These are phyloP conservation scores for Debaryomyces maramus DNA, from an alignment of 805 yeast genomes.

Conservation along the genomic window DNA sequence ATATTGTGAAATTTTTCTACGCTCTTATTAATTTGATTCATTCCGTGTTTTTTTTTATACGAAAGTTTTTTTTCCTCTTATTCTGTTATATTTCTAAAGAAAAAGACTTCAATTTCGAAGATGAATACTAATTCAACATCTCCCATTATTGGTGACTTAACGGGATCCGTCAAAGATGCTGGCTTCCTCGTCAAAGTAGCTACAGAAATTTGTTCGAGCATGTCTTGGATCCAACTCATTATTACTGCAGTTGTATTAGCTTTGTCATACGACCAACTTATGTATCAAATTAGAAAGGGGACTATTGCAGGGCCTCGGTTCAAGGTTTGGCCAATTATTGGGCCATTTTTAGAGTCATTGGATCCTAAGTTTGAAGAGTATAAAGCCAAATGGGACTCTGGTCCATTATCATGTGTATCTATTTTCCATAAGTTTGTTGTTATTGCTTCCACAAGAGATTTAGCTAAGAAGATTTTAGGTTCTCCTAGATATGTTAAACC, in stretches of 20 bases:
- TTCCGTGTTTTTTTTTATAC: not conserved
- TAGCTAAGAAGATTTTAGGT: constrained; percentile 82
- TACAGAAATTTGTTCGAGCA: constrained; percentile 13
- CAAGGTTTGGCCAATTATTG: constrained; percentile 93
- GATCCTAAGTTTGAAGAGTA: constrained; percentile 96
- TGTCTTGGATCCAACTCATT: constrained; percentile 57
- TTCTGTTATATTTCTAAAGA: too few relatives aligned
- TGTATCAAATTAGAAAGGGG: constrained; percentile 80
- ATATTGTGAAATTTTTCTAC: constrained; percentile 1
- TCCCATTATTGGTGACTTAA: constrained; percentile 3
- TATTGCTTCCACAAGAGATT: constrained; percentile 83
- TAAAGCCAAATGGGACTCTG: constrained; percentile 89
- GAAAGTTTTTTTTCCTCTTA: not conserved
- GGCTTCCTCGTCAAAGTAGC: constrained; percentile 12
- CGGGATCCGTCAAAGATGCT: constrained; percentile 6
- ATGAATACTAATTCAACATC: constrained; percentile 6
- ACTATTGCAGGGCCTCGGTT: constrained; percentile 84
- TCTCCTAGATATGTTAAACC: constrained; percentile 91
- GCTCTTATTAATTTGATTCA: not conserved
- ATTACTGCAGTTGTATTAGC: constrained; percentile 47
- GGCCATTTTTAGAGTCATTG: constrained; percentile 91
- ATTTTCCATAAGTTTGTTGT: constrained; percentile 98
- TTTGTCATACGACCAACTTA: constrained; percentile 70
- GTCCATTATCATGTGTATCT: constrained; percentile 93
- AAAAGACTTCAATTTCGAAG: too few relatives aligned